A percentile compares a stretch with the other conserved stretches of the same genome.
Evolutionary conservation across 192 early-diverging fungal genomes (phyloP).

Genomic region (Chytriomyces confervae): DNA sequence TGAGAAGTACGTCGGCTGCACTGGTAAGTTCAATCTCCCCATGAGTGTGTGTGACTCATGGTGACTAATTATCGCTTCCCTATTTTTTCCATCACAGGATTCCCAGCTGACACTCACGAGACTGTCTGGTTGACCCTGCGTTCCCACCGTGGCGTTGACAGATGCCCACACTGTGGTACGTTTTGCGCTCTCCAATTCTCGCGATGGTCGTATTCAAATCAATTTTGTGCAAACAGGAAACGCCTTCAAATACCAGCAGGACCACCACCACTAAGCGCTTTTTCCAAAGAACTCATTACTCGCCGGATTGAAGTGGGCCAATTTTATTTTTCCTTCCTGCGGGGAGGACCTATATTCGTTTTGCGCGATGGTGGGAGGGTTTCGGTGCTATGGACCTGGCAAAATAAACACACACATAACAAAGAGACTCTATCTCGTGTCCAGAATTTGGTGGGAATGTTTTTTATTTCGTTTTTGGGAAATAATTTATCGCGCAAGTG

Average conservation of each 20-base stretch:
- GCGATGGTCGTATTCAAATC: not conserved
- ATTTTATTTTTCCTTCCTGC: not conserved
- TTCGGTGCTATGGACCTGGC: too few relatives aligned
- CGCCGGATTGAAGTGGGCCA: not conserved
- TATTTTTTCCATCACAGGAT: constrained; percentile 62
- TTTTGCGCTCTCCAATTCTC: not conserved
- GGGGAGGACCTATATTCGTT: too few relatives aligned
- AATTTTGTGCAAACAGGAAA: constrained; percentile 29
- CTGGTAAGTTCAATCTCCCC: constrained; percentile 63
- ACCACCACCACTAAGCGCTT: constrained; percentile 32
- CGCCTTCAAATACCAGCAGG: constrained; percentile 42
- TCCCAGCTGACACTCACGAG: constrained; percentile 92
- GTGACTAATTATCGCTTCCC: too few relatives aligned
- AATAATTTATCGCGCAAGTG: constrained; percentile 7
- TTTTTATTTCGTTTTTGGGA: not conserved
- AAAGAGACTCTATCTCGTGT: too few relatives aligned
- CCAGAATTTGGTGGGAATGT: too few relatives aligned
- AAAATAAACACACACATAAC: too few relatives aligned
- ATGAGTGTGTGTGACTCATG: not conserved
- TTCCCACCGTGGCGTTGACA: constrained; percentile 79
- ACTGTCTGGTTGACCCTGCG: constrained; percentile 88
- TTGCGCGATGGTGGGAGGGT: too few relatives aligned
- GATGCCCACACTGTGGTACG: constrained; percentile 94
- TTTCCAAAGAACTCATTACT: not conserved
- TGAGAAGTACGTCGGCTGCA: constrained; percentile 89